These are phyloP conservation scores for Boletus speciosus DNA, from an alignment of 768 basidiomycete genomes.

Conservation along the genomic window DNA sequence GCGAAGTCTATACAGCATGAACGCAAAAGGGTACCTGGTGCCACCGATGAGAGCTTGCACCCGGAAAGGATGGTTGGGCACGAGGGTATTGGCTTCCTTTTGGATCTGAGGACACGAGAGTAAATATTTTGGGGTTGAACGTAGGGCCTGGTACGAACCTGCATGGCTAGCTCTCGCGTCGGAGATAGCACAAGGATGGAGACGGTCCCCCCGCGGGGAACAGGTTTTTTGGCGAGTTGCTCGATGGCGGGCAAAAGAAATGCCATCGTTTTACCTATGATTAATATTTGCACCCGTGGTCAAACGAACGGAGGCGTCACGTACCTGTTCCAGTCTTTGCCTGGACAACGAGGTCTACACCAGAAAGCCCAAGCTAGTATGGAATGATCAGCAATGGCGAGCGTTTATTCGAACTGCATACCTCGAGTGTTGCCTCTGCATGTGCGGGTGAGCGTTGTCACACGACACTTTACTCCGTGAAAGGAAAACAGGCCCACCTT, in stretches of 20 bases:
- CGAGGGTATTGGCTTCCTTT: conserved; percentile 54
- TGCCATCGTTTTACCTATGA: conserved; percentile 62
- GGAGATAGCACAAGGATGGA: conserved; percentile 69
- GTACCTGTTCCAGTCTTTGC: conserved; percentile 62
- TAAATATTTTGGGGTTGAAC: not conserved
- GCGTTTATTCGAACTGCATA: conserved; percentile 5
- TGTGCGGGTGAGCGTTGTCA: not conserved
- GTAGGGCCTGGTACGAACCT: conserved; percentile 43
- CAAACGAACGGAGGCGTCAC: not conserved
- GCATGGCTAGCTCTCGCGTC: conserved; percentile 70
- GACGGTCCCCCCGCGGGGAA: conserved; percentile 25
- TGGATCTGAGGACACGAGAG: conserved; percentile 46
- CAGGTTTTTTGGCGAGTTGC: conserved; percentile 49
- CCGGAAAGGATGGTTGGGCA: conserved; percentile 39
- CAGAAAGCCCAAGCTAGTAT: conserved; percentile 37
- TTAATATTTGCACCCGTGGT: not conserved
- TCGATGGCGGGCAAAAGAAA: conserved; percentile 77
- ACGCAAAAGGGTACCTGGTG: conserved; percentile 36
- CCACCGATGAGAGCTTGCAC: conserved; percentile 55
- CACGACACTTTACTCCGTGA: not conserved
- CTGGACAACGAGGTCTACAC: conserved; percentile 47
- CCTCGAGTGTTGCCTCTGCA: conserved; percentile 41
- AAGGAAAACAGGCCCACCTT: conserved; percentile 32
- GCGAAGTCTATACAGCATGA: not conserved
- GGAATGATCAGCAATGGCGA: conserved; percentile 1